phyloP scores from a whole-genome alignment of 257 asterid species.

The Cordia subcordata region DNA sequence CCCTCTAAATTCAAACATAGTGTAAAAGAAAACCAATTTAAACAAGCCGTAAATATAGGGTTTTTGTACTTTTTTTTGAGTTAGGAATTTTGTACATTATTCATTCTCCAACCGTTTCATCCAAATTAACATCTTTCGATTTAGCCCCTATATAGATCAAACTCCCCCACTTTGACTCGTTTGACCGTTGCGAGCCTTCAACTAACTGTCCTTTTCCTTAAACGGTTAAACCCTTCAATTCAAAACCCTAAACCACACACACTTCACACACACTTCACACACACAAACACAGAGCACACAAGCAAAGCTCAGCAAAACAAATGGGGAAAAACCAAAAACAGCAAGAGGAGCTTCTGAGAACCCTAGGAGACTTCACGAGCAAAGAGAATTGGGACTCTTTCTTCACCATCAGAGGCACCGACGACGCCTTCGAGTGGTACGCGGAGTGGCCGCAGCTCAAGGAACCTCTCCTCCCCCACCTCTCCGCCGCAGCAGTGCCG shows the following conservation, averaged over 20 bases:
- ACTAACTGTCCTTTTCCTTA: not conserved
- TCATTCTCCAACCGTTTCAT: no score
- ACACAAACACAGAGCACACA: not conserved
- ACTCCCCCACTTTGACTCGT: no score
- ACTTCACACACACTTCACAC: not conserved
- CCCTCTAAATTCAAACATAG: no score
- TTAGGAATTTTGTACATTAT: no score
- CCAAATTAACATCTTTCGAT: no score
- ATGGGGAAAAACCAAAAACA: constrained; percentile 39
- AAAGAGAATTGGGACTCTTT: constrained; percentile 93
- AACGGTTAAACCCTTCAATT: not conserved
- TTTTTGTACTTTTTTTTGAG: no score
- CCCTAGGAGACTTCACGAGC: constrained; percentile 77
- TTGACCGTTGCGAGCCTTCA: no score
- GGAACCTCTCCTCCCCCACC: constrained; percentile 34
- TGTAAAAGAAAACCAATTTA: no score
- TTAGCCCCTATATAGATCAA: no score
- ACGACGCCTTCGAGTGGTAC: constrained; percentile 90
- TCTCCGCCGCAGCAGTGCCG: constrained; percentile 14
- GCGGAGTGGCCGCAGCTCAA: constrained; percentile 80
- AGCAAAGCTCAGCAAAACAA: constrained; percentile 30
- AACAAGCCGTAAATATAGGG: no score
- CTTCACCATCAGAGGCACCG: constrained; percentile 64
- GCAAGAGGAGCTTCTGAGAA: constrained; percentile 58
- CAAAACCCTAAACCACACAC: constrained; percentile 1